Base-by-base conservation (phyloP, 148 eudicot species). In the Silene uniflora region DNA sequence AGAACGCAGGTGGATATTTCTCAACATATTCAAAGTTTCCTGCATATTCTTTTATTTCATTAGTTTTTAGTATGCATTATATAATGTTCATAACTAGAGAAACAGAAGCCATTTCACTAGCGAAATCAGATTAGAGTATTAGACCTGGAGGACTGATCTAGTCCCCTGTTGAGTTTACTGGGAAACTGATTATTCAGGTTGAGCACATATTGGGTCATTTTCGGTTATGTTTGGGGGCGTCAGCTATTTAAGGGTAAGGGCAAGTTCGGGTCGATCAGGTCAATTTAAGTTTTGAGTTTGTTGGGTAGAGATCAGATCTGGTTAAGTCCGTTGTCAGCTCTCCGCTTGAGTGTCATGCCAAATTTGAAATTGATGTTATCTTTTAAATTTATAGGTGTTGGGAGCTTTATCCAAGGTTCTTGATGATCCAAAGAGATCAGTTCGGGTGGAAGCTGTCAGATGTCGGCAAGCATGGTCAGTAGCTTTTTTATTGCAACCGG, bases 371-470 rank as follows among this genome's bases (percentile, higher is more conserved):
- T 49, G 18, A 16, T 49, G 0, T 72, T 35, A 12, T 19, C 27
- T 21, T 73, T 44, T 52, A 21, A 62, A 73, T 77, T 32, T 77
- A 75, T 77, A 94, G 98, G 98, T 94, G 12, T 71, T 94, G 69
- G 72, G 69, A 76, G 89, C 89, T 54, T 81, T 91, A 82, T 79
- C 88, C 59, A 86, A 85, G 83, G 91, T 86, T 82, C 91, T 94
- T 74, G 97, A 86, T 88, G 98, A 94, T 83, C 98, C 93, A 74
- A 94, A 91, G 86, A 83, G 97, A 71, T 81, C 76, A 75, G 97
- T 94, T 76, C 89, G 98, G 68, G 89, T 79, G 87, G 98, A 94
- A 81, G 98, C 98, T 81, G 97, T 90, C 61, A 89, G 87, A 86
- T 94, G 98, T 73, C 88, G 93, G 62, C 91, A 88, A 73, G 96